Evolutionary conservation across 352 stramenopile genomes (phyloP).

Genomic region (Phytophthora pseudosyringae): DNA sequence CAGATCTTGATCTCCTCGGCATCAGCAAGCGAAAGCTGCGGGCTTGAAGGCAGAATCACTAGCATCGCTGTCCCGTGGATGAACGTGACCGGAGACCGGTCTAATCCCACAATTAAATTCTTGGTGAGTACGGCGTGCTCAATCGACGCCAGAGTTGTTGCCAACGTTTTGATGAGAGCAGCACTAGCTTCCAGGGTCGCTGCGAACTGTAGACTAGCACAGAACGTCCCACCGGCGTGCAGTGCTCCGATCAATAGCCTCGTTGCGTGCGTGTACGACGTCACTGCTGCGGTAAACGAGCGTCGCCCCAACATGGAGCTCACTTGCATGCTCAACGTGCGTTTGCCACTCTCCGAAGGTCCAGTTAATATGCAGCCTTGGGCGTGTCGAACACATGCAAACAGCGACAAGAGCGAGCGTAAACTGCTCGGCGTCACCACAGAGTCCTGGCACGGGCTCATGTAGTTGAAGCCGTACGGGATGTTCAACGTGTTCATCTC

Average conservation of each 20-base stretch:
- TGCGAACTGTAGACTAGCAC: slow-evolving; percentile 20
- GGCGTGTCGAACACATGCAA: slow-evolving; percentile 47
- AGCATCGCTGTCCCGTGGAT: slow-evolving; percentile 46
- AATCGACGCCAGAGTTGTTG: slow-evolving; percentile 29
- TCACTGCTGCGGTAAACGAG: slow-evolving; percentile 39
- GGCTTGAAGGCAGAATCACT: slow-evolving; percentile 20
- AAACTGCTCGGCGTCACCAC: slow-evolving; percentile 56
- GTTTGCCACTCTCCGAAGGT: slow-evolving; percentile 38
- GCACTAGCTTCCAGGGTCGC: background rate
- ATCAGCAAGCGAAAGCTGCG: background rate
- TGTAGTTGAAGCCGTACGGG: slow-evolving; percentile 75
- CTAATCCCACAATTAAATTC: slow-evolving; percentile 33
- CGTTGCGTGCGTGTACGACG: slow-evolving; percentile 35
- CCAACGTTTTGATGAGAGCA: slow-evolving; percentile 37
- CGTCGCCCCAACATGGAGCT: slow-evolving; percentile 53
- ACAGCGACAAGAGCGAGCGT: slow-evolving; percentile 60
- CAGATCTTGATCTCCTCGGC: slow-evolving; percentile 21
- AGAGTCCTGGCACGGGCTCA: slow-evolving; percentile 29
- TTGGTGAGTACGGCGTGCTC: slow-evolving; percentile 49
- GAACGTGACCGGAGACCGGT: slow-evolving; percentile 43
- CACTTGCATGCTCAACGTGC: slow-evolving; percentile 46
- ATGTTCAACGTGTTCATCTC: slow-evolving; percentile 56
- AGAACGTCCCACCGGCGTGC: slow-evolving; percentile 50
- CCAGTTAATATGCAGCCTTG: slow-evolving; percentile 41
- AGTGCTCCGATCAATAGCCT: slow-evolving; percentile 55